These are phyloP conservation scores for Gypsophila paniculata DNA, from an alignment of 179 eudicot species.

Conservation along the genomic window DNA sequence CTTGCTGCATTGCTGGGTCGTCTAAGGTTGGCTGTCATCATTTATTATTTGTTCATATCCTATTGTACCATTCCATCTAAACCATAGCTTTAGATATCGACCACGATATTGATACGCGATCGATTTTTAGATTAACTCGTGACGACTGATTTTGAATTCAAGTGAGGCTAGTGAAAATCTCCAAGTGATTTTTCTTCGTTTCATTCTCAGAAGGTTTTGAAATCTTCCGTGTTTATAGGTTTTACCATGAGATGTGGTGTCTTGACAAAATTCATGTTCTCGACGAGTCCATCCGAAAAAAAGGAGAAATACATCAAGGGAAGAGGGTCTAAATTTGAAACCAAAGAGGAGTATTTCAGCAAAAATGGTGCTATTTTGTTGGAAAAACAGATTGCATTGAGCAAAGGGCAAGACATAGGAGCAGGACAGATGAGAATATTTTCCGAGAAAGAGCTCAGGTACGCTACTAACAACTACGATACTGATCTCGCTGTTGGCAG, in stretches of 20 bases:
- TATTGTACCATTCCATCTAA: no score
- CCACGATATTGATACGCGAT: no score
- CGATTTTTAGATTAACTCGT: no score
- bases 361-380: conserved; percentile 22
- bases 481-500: conserved; percentile 15
- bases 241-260: background rate
- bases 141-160: no score
- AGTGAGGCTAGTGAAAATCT: background rate
- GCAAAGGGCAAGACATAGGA: conserved; percentile 17
- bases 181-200: background rate
- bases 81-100: no score
- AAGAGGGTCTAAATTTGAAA: background rate
- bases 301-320: conserved; percentile 1
- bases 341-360: conserved; percentile 16
- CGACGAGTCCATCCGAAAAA: conserved; percentile 2
- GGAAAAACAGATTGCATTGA: conserved; percentile 25
- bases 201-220: no score
- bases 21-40: background rate
- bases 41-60: background rate
- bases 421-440: conserved; percentile 14
- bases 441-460: conserved; percentile 9
- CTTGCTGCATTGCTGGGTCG: background rate
- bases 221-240: background rate
- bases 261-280: background rate
- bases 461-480: conserved; percentile 19